Base-by-base conservation (phyloP, 2,329 filamentous ascomycete species). In the Triangularia verruculosa region DNA sequence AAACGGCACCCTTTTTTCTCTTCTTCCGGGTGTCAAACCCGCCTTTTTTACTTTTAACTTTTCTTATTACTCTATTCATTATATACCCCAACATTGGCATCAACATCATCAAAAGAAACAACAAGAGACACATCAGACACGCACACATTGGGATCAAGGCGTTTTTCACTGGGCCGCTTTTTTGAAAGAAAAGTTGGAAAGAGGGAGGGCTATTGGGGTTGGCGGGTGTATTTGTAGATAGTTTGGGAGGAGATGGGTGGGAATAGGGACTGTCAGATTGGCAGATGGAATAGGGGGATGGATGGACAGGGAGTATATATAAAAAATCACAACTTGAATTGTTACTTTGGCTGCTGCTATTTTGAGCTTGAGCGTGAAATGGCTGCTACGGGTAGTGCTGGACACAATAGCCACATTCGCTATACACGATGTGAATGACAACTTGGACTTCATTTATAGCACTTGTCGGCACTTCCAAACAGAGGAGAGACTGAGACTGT, bases 1-100 rank as follows among this genome's bases (percentile, higher is more conserved):
- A 47, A 47, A 22, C 56, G 47, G 4, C 8, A 39, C 2, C 32
- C 4, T 24, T 7, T 25, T 58, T 22, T 43, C 24, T 17, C n/a
- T 25, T 57, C 56, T 43, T 39, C 22, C 61, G 52, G 17, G 53
- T 61, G 9, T 51, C 28, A 54, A 13, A 28, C 15, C 28, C 61
- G 27, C 47, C 27, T 59, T 57, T 59, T 47, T 55, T 24, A 59
- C 27, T 55, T 24, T 63, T 39, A 32, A 32, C 24, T 61, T 24
- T 47, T 47, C 39, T 47, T 47, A 20, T 43, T 17, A 30, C 9
- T 39, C 17, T 28, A n/a, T n/a, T n/a, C 39, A 60, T 57, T 66
- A 64, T 64, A 66, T 62, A 66, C 54, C 60, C 61, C 59, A n/a
- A 17, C 15, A 28, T 52, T 63, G 58, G 47, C 61, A 59, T 28